Conservation (phyloP, 2,329 filamentous ascomycete genomes). For the Penicillium aurantiogriseum region DNA sequence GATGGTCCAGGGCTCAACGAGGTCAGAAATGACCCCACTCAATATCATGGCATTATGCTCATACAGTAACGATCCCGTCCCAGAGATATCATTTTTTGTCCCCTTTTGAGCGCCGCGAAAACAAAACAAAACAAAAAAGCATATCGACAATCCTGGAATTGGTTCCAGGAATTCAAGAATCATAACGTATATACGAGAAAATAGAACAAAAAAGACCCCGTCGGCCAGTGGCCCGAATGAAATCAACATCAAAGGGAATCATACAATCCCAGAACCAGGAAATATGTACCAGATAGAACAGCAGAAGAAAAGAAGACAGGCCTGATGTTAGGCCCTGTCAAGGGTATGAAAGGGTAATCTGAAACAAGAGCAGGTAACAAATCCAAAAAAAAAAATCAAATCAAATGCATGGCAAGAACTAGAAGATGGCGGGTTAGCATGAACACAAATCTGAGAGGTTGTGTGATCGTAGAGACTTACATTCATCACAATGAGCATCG, state of each 20-base stretch:
- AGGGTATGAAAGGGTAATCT: constrained; percentile 18
- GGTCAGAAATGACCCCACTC: constrained; percentile 9
- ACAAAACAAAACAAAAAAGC: constrained; percentile 7
- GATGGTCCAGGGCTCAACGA: background rate
- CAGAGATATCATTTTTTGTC: constrained; percentile 23
- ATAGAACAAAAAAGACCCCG: background rate
- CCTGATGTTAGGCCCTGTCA: constrained; percentile 5
- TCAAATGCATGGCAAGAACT: constrained; percentile 51
- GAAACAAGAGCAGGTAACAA: constrained; percentile 6
- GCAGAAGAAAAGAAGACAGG: constrained; percentile 14
- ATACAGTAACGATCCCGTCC: constrained; percentile 18
- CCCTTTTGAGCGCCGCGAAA: constrained; percentile 25
- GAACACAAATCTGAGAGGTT: background rate
- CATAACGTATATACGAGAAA: constrained; percentile 19
- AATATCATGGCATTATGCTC: constrained; percentile 24
- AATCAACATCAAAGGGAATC: constrained; percentile 16
- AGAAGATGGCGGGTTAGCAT: constrained; percentile 12
- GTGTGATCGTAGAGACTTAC: constrained; percentile 57
- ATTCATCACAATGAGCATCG: constrained; percentile 97
- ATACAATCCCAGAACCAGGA: constrained; percentile 20
- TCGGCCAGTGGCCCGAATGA: background rate
- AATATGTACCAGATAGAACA: constrained; percentile 17
- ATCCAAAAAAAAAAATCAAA: constrained; percentile 12
- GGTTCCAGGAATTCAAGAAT: constrained; percentile 3
- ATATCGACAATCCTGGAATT: constrained; percentile 16